Evolutionary conservation across 768 basidiomycete genomes (phyloP), one percentile per base, ranked within the genome.

Genomic region (Gymnopilus junonius): DNA sequence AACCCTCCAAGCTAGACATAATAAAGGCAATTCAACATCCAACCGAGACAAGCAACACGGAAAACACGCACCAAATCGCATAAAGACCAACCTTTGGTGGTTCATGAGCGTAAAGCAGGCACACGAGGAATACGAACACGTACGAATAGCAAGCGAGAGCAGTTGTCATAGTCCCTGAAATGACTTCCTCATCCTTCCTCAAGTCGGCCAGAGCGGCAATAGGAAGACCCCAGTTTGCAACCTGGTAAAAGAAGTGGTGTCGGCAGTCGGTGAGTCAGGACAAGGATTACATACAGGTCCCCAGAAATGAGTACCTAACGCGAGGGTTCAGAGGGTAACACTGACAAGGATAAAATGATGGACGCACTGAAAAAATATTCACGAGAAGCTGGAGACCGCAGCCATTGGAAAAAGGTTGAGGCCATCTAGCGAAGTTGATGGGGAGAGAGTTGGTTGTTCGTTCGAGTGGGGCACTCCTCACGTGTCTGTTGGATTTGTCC

Each of bases 221-320:
- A 62, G 97, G 97, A 17, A 99, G 86, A 71, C 97, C 97, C 93
- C 97, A 99, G 82, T 99, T 99, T 64, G 97, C 97, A 64, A 95
- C 90, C 96, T 97, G 71, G 54, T 55, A 12, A 27, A 32, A 39
- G n/a, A 53, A 65, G 48, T 67, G 60, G 69, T 59, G 65, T 42
- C 25, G 48, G 48, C 61, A 66, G 48, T 31, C 45, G 34, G 59
- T 50, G 31, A 66, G 42, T 59, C 42, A 32, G 40, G 15, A 29
- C 34, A 35, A 6, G 54, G 61, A 61, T 43, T 69, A 88, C 93
- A 74, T 65, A 97, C 95, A 64, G 95, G 95, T 69, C 95, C 95
- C 95, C 95, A 97, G 82, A 97, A 97, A 77, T 97, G 95, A 65
- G 95, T 97, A 73, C 95, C 95, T 97, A 61, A 58, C 51, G 63